Evolutionary conservation across 352 stramenopile species (phyloP).

Genomic region (Saprolegnia parasitica): DNA sequence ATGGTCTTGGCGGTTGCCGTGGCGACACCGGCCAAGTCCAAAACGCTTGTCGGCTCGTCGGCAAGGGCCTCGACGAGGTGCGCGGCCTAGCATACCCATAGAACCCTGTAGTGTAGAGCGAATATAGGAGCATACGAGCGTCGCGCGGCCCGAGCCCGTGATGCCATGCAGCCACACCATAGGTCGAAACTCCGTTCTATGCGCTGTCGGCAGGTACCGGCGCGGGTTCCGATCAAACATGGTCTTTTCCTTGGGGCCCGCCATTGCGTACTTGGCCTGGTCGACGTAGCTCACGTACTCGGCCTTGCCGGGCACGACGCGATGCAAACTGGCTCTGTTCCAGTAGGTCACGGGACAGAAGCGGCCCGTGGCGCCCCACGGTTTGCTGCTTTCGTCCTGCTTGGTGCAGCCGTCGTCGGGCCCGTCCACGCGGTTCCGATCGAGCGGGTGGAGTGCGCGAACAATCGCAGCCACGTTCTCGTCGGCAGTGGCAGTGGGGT

Average conservation of each 20-base stretch:
- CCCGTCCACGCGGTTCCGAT: conserved; percentile 11
- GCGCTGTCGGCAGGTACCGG: background rate
- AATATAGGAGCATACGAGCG: conserved; percentile 16
- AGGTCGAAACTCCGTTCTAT: conserved; percentile 12
- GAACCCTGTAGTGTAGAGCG: background rate
- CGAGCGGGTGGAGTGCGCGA: background rate
- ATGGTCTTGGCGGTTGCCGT: background rate
- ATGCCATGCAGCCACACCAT: conserved; percentile 2
- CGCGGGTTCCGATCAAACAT: conserved; percentile 21
- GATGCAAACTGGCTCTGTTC: background rate
- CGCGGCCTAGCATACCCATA: background rate
- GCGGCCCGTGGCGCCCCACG: background rate
- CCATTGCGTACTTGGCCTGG: conserved; percentile 9
- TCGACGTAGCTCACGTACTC: conserved; percentile 12
- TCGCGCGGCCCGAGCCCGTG: background rate
- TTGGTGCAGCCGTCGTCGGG: conserved; percentile 4
- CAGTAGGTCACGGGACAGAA: conserved; percentile 20
- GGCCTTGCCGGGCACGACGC: conserved; percentile 7
- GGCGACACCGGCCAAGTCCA: background rate
- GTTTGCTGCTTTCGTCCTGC: background rate
- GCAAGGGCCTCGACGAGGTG: background rate
- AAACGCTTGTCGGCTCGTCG: background rate
- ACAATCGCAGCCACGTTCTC: conserved; percentile 3
- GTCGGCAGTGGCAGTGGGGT: background rate
- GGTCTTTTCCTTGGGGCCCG: conserved; percentile 11